These are phyloP conservation scores for Bombardia bombarda DNA, from an alignment of 495 filamentous ascomycete species.

Conservation along the genomic window DNA sequence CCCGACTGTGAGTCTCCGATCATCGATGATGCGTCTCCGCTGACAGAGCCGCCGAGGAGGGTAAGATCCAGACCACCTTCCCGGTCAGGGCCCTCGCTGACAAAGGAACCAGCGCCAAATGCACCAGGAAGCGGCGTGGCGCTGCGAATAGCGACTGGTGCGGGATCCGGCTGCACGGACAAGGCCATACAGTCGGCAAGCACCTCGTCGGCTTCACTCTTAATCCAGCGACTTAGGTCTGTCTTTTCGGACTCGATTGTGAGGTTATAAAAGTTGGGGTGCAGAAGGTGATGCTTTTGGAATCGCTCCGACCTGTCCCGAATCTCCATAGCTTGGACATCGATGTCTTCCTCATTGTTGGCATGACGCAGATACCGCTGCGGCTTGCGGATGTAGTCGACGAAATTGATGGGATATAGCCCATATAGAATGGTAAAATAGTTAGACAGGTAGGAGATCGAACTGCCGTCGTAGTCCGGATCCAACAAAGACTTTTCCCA, in stretches of 20 bases:
- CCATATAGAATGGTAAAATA: slow-evolving; percentile 77
- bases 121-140: slow-evolving; percentile 1
- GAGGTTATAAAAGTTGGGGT: slow-evolving; percentile 64
- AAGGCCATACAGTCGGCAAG: slow-evolving; percentile 60
- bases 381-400: slow-evolving; percentile 69
- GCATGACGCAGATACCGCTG: slow-evolving; percentile 59
- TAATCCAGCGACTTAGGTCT: slow-evolving; percentile 63
- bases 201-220: slow-evolving; percentile 62
- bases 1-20: slow-evolving; percentile 10
- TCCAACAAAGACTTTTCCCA: slow-evolving; percentile 57
- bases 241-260: slow-evolving; percentile 65
- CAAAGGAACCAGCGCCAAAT: neutral
- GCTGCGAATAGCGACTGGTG: neutral
- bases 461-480: slow-evolving; percentile 47
- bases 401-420: slow-evolving; percentile 71
- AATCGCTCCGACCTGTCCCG: slow-evolving; percentile 59
- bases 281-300: slow-evolving; percentile 56
- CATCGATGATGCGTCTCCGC: slow-evolving; percentile 7
- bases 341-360: slow-evolving; percentile 57
- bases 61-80: slow-evolving; percentile 16
- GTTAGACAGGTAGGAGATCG: slow-evolving; percentile 61
- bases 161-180: slow-evolving; percentile 17
- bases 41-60: slow-evolving; percentile 29
- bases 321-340: slow-evolving; percentile 64
- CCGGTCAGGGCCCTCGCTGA: slow-evolving; percentile 14